Base-by-base conservation (phyloP, 1,284 basidiomycete species). In the Cutaneotrichosporon arboriforme region DNA sequence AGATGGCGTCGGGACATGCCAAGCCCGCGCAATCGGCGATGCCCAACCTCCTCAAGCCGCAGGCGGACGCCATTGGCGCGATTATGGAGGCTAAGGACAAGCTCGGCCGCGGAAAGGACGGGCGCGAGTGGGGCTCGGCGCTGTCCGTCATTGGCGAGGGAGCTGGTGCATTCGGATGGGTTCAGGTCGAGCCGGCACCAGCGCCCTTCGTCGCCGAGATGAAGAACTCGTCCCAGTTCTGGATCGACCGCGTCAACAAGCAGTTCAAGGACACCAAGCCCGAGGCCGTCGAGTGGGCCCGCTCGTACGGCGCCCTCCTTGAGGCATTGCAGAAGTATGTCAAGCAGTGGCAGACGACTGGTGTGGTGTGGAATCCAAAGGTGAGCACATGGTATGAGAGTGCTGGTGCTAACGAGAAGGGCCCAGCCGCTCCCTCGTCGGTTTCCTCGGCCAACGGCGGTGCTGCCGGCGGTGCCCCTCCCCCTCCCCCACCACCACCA, bases 231-330 rank as follows among this genome's bases (percentile, higher is more conserved):
- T 83, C 87, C 7, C 82, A 86, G 67, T 98, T 93, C 77, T 98
- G 92, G 73, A 85, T 85, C 13, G 91, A 97, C 71, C 84, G 87
- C 52, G 83, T 97, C 45, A 85, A 94, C 74, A 93, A 94, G 75
- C 90, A 94, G 62, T 88, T 81, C 80, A 97, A 91, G 75, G 88
- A 92, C 13, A 88, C 87, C 67, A 88, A 97, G 68, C 77, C 85
- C n/a, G 86, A 85, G 57, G 91, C 92, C 61, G 81, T 85, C 12
- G 88, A 92, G 65, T 99, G 94, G 94, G 87, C 86, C 10, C 83
- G 84, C 54, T 78, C 81, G 5, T 92, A 87, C 70, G 70, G 83
- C 23, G 80, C 78, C 4, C 69, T 94, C 15, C 76, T 98, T 20
- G 89, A 93, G 38, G 84, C 84, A 44, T 79, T 89, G 68, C 83